phyloP scores from a whole-genome alignment of 495 filamentous ascomycete genomes.

The Sphaerosporella brunnea region DNA sequence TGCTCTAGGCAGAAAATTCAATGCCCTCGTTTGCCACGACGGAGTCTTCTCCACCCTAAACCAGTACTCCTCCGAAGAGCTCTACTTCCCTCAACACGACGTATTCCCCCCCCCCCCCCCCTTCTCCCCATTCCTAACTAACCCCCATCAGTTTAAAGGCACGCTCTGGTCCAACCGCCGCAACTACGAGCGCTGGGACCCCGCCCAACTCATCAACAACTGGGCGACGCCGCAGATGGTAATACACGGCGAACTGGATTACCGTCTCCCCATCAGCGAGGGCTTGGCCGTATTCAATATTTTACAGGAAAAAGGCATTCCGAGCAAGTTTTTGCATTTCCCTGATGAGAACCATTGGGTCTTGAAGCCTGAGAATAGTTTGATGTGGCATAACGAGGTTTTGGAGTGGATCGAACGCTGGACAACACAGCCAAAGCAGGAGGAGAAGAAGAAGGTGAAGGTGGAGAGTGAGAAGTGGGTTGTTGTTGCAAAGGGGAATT shows the following conservation, averaged over 20 bases:
- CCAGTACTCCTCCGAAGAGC: conserved; percentile 53
- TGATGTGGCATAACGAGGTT: conserved; percentile 79
- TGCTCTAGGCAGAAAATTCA: conserved; percentile 57
- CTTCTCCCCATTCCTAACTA: background rate
- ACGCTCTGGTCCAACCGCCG: conserved; percentile 52
- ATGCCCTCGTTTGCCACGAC: conserved; percentile 73
- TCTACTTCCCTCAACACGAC: conserved; percentile 75
- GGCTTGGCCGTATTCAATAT: conserved; percentile 78
- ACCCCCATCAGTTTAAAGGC: conserved; percentile 37
- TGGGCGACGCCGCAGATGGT: conserved; percentile 74
- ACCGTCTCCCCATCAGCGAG: conserved; percentile 69
- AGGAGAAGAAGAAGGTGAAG: background rate
- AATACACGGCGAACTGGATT: conserved; percentile 84
- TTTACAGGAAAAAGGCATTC: conserved; percentile 52
- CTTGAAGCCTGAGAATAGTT: conserved; percentile 72
- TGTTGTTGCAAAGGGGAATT: too few relatives aligned
- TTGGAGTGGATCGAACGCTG: conserved; percentile 75
- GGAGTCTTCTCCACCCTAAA: conserved; percentile 65
- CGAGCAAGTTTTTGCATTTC: conserved; percentile 60
- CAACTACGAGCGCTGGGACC: conserved; percentile 68
- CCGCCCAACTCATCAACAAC: conserved; percentile 40
- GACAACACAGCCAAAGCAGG: background rate
- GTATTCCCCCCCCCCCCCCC: conserved; percentile 4
- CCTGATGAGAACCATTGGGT: conserved; percentile 76
- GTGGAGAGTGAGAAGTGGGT: too few relatives aligned